A percentile compares a stretch with the other conserved stretches of the same genome.
Conservation (phyloP, 2,329 filamentous ascomycete species). For the Pseudogymnoascus sp. region DNA sequence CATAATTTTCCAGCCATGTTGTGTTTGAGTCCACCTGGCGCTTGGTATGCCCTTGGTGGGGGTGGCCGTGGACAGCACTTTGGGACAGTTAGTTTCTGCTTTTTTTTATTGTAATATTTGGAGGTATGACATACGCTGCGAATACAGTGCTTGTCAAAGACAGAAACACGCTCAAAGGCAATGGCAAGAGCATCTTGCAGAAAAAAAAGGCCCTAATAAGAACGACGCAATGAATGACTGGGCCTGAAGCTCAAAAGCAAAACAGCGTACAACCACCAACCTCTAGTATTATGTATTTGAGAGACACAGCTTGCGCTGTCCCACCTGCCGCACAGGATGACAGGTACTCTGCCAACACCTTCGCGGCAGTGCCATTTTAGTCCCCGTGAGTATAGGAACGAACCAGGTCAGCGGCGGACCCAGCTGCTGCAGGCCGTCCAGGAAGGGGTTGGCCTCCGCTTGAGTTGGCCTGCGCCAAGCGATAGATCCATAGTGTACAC, state of each 20-base stretch:
- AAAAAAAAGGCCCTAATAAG: background rate
- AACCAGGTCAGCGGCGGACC: background rate
- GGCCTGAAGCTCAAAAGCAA: background rate
- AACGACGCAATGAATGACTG: background rate
- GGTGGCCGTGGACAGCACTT: background rate
- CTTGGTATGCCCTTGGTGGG: background rate
- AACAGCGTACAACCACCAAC: background rate
- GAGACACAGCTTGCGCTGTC: background rate
- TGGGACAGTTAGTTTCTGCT: background rate
- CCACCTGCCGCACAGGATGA: background rate
- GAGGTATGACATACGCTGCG: background rate
- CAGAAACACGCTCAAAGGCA: background rate
- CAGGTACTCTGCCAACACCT: background rate
- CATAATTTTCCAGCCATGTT: slow-evolving; percentile 30
- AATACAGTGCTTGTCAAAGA: background rate
- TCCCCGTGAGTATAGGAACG: background rate
- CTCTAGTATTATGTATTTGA: background rate
- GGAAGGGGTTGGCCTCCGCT: background rate
- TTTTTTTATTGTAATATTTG: background rate
- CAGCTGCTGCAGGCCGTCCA: background rate
- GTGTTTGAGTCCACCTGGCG: background rate
- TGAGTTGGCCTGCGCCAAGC: background rate
- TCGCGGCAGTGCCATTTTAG: background rate
- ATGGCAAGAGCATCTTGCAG: background rate
- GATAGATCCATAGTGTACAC: background rate